phyloP scores from a whole-genome alignment of 768 basidiomycete genomes.

The Collybia nuda region DNA sequence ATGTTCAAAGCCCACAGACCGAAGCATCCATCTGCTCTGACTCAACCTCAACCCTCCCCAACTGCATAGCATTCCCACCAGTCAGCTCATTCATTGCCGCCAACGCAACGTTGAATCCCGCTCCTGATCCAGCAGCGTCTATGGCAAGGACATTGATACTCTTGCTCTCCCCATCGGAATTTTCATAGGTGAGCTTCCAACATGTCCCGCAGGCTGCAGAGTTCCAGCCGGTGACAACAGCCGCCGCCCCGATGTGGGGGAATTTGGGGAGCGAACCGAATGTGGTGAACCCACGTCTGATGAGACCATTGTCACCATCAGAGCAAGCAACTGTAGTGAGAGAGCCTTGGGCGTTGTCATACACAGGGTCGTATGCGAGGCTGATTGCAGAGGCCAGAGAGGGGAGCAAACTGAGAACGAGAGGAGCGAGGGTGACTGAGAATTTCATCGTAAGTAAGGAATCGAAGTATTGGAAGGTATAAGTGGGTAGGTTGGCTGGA shows the following conservation, averaged over 20 bases:
- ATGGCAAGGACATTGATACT: slow-evolving; percentile 46
- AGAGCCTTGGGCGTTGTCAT: slow-evolving; percentile 34
- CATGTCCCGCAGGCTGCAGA: slow-evolving; percentile 52
- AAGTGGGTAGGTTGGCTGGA: too few species aligned
- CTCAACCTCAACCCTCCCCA: slow-evolving; percentile 24
- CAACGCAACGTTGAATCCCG: slow-evolving; percentile 23
- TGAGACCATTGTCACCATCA: slow-evolving; percentile 42
- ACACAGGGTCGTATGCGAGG: slow-evolving; percentile 37
- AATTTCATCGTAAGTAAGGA: slow-evolving; percentile 1
- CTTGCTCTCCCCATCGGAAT: slow-evolving; percentile 15
- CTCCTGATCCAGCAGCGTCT: slow-evolving; percentile 28
- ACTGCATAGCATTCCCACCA: slow-evolving; percentile 16
- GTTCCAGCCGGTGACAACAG: slow-evolving; percentile 42
- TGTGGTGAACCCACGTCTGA: slow-evolving; percentile 35
- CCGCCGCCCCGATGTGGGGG: slow-evolving; percentile 51
- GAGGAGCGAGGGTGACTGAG: slow-evolving; percentile 16
- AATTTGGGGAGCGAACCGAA: slow-evolving; percentile 49
- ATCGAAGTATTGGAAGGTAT: too few species aligned
- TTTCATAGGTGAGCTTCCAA: slow-evolving; percentile 48
- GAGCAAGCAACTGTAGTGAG: slow-evolving; percentile 46
- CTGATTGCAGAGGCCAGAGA: slow-evolving; percentile 11
- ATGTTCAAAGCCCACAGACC: slow-evolving; percentile 21
- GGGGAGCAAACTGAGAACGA: slow-evolving; percentile 16
- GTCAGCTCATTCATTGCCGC: slow-evolving; percentile 36
- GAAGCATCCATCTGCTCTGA: slow-evolving; percentile 20